phyloP scores from a whole-genome alignment of 371 early-diverging fungal species.

The Dichotomocladium elegans region DNA sequence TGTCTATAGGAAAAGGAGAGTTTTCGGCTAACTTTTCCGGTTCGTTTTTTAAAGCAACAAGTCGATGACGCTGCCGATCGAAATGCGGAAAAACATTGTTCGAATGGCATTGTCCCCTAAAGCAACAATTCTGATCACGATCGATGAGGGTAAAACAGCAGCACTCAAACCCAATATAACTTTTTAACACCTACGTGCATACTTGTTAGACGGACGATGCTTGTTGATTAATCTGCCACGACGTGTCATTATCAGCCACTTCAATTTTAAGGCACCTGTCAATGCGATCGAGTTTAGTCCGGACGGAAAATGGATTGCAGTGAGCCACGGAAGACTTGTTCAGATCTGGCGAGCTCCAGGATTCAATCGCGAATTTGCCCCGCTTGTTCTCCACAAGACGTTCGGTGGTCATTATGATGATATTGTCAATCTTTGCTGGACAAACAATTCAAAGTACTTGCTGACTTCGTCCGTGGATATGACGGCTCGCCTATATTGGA shows the following conservation, averaged over 20 bases:
- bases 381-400: conserved; percentile 78
- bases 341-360: conserved; percentile 96
- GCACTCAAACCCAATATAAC: neutral
- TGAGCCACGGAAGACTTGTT: conserved; percentile 78
- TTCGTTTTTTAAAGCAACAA: too few species aligned
- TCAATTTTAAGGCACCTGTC: conserved; percentile 84
- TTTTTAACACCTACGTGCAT: neutral
- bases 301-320: conserved; percentile 80
- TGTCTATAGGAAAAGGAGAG: neutral
- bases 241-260: conserved; percentile 78
- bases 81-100: conserved; percentile 86
- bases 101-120: conserved; percentile 89
- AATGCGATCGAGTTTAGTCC: conserved; percentile 79
- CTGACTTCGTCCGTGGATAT: conserved; percentile 88
- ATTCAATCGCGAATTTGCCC: conserved; percentile 85
- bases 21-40: neutral
- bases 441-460: conserved; percentile 77
- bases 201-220: conserved; percentile 74
- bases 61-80: conserved; percentile 88
- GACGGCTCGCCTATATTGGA: conserved; percentile 79
- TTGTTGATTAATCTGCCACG: conserved; percentile 83
- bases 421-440: conserved; percentile 84
- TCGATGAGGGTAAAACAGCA: conserved; percentile 76
- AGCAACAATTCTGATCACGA: conserved; percentile 78
- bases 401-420: conserved; percentile 89